Evolutionary conservation across 2,329 filamentous ascomycete species (phyloP).

Genomic region (Plectosphaerella sp.): DNA sequence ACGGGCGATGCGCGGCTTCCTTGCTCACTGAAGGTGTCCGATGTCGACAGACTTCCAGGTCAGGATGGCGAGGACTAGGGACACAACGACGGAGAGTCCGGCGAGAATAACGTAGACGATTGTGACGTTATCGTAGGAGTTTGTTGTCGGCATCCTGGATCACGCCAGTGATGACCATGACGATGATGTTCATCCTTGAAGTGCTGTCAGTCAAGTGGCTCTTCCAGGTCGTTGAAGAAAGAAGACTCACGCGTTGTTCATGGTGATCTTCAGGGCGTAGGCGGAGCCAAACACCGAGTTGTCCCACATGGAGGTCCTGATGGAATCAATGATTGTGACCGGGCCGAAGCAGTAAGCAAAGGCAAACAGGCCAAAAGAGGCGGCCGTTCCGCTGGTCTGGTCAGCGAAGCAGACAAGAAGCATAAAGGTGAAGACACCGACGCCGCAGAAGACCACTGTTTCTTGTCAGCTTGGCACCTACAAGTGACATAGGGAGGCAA

Average conservation of each 20-base stretch:
- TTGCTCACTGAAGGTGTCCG: too few species aligned
- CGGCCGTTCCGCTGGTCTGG: conserved; percentile 46
- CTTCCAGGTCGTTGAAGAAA: too few species aligned
- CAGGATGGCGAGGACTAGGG: conserved; percentile 34
- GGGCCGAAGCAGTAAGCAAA: conserved; percentile 51
- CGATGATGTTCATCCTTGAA: conserved; percentile 52
- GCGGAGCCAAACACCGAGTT: conserved; percentile 56
- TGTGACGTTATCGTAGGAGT: conserved; percentile 51
- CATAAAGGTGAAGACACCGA: neutral
- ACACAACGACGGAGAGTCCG: conserved; percentile 34
- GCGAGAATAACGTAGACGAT: conserved; percentile 53
- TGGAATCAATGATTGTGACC: conserved; percentile 55
- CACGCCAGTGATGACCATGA: conserved; percentile 51
- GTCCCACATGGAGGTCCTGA: conserved; percentile 56
- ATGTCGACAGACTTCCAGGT: neutral
- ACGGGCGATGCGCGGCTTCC: too few species aligned
- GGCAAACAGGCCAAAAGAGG: conserved; percentile 56
- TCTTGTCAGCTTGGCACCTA: too few species aligned
- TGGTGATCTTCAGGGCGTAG: conserved; percentile 55
- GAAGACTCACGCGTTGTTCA: conserved; percentile 42
- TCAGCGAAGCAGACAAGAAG: conserved; percentile 33
- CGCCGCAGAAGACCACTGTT: conserved; percentile 41
- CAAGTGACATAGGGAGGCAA: too few species aligned
- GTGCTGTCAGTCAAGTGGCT: too few species aligned
- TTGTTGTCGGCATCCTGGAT: conserved; percentile 55